These are phyloP conservation scores for Isoetes engelmannii DNA, from an alignment of 83 land plant species.

Conservation along the genomic window DNA sequence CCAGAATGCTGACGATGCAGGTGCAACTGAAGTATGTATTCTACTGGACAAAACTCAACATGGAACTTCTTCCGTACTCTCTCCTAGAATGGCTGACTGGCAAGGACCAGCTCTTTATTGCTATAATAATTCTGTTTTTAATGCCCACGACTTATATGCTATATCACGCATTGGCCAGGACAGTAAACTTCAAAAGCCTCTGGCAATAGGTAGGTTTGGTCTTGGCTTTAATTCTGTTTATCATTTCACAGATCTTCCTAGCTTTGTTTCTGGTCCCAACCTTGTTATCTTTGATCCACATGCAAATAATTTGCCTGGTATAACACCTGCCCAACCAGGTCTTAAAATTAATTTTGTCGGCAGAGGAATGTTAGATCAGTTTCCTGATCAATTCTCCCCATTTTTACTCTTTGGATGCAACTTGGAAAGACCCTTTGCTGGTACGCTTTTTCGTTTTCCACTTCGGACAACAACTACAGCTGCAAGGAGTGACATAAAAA, in stretches of 20 bases:
- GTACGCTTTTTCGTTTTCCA: constrained; percentile 93
- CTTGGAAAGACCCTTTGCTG: constrained; percentile 63
- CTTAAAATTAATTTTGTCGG: constrained; percentile 77
- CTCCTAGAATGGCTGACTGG: constrained; percentile 97
- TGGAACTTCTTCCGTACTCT: constrained; percentile 85
- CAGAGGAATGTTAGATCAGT: constrained; percentile 67
- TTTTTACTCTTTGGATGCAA: constrained; percentile 89
- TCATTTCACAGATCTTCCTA: constrained; percentile 91
- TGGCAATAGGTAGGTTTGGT: constrained; percentile 94
- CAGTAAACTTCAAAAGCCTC: constrained; percentile 90
- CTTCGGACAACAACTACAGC: constrained; percentile 64
- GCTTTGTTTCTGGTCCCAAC: constrained; percentile 90
- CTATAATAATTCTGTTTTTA: constrained; percentile 80
- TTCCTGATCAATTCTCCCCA: constrained; percentile 90
- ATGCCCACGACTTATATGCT: constrained; percentile 83
- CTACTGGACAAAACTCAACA: constrained; percentile 80
- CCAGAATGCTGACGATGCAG: constrained; percentile 99
- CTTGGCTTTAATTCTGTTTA: constrained; percentile 96
- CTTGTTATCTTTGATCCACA: constrained; percentile 98
- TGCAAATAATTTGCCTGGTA: constrained; percentile 86
- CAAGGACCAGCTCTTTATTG: constrained; percentile 98
- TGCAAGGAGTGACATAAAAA: constrained; percentile 78
- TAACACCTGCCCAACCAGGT: constrained; percentile 90
- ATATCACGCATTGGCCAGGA: constrained; percentile 98
- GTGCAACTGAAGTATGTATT: constrained; percentile 82